These are phyloP conservation scores for Polyplosphaeria fusca DNA, from an alignment of 495 filamentous ascomycete species.

Conservation along the genomic window DNA sequence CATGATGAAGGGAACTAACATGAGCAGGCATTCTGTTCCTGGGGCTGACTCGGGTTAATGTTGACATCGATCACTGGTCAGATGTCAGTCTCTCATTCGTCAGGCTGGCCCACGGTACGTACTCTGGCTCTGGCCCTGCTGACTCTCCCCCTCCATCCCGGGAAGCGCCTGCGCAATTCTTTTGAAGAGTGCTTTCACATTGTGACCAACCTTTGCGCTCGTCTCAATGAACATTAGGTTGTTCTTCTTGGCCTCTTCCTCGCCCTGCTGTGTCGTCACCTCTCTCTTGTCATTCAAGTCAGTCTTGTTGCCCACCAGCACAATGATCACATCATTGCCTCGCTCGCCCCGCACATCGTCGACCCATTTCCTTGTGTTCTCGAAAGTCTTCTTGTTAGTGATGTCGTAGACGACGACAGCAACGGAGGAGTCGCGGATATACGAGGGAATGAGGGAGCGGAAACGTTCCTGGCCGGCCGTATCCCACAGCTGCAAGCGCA, in stretches of 20 bases:
- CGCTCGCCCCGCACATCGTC: conserved; percentile 96
- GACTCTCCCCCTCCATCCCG: conserved; percentile 79
- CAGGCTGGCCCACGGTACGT: conserved; percentile 37
- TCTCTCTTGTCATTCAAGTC: conserved; percentile 97
- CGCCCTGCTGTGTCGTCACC: conserved; percentile 89
- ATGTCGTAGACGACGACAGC: conserved; percentile 99
- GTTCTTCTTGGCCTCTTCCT: conserved; percentile 97
- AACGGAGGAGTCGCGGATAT: conserved; percentile 95
- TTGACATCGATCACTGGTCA: conserved; percentile 87
- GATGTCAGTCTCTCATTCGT: conserved; percentile 65
- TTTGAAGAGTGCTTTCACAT: conserved; percentile 94
- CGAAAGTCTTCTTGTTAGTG: conserved; percentile 92
- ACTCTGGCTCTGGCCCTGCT: conserved; percentile 45
- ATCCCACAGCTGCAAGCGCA: conserved; percentile 96
- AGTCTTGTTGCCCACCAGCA: conserved; percentile 97
- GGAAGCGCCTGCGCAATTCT: conserved; percentile 96
- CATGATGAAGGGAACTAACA: too few relatives aligned
- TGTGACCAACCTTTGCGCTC: conserved; percentile 95
- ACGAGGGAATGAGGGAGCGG: conserved; percentile 92
- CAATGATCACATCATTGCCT: conserved; percentile 97
- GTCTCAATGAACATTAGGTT: conserved; percentile 98
- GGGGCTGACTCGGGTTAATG: conserved; percentile 68
- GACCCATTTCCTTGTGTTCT: conserved; percentile 98
- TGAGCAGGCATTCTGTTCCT: conserved; percentile 74
- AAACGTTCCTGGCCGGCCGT: conserved; percentile 97